Evolutionary conservation across 192 early-diverging fungal species (phyloP).

Genomic region (Jimgerdemannia flammicorona): DNA sequence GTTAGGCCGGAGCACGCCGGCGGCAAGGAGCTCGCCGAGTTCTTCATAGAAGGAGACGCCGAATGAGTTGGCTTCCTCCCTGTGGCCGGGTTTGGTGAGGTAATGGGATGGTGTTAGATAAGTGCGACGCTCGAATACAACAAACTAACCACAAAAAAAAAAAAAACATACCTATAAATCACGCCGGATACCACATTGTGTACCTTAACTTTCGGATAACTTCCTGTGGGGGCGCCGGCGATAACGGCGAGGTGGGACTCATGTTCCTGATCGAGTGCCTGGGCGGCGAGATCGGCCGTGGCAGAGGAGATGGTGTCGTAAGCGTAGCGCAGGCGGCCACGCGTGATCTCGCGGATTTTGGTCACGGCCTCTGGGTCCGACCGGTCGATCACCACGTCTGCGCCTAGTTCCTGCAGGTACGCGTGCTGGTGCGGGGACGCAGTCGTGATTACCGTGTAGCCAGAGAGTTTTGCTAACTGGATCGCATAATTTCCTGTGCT

Average conservation of each 20-base stretch:
- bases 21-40: not conserved
- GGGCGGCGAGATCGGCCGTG: not conserved
- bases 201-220: not conserved
- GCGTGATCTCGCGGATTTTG: not conserved
- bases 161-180: not conserved
- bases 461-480: slow-evolving; percentile 12
- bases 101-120: no score
- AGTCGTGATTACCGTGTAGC: slow-evolving; percentile 41
- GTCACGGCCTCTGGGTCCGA: slow-evolving; percentile 13
- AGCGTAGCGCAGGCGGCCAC: not conserved
- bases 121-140: no score
- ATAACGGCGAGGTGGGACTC: not conserved
- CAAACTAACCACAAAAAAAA: not conserved
- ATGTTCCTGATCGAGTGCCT: not conserved
- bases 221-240: not conserved
- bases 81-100: no score
- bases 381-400: slow-evolving; percentile 46
- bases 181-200: not conserved
- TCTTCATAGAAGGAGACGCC: not conserved
- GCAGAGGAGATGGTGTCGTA: not conserved
- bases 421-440: slow-evolving; percentile 42
- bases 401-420: slow-evolving; percentile 36
- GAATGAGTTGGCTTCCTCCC: not conserved
- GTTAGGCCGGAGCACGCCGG: not conserved
- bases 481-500: slow-evolving; percentile 53